Conservation (phyloP, 1,139 yeast species). For the Lodderomyces theae region DNA sequence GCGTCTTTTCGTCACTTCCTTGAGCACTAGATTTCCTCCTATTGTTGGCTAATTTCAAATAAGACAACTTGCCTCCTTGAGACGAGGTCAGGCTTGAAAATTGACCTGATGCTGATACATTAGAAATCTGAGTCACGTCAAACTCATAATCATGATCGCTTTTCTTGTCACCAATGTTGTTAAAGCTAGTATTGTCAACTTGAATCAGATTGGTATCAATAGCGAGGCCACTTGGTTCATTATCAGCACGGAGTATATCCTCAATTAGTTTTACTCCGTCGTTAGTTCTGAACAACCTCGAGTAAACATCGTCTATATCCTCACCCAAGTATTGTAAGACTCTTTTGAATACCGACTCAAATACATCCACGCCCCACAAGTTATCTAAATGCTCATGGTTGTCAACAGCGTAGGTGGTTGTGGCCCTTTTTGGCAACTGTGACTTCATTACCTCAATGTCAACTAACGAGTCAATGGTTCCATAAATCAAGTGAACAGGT, state of each 20-base stretch:
- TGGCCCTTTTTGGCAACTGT: constrained; percentile 43
- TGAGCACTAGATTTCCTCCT: neutral
- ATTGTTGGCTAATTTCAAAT: neutral
- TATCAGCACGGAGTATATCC: constrained; percentile 9
- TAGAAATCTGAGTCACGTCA: neutral
- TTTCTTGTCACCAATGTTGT: neutral
- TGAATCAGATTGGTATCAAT: constrained; percentile 1
- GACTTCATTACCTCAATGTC: constrained; percentile 71
- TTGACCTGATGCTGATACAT: neutral
- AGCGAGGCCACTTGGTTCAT: neutral
- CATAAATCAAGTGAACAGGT: constrained; percentile 77
- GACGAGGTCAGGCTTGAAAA: neutral
- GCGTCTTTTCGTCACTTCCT: neutral
- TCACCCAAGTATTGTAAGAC: constrained; percentile 44
- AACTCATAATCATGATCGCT: neutral
- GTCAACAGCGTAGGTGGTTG: constrained; percentile 47
- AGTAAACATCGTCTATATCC: constrained; percentile 14
- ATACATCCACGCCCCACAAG: constrained; percentile 79
- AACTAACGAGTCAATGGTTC: constrained; percentile 76
- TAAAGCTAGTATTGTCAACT: neutral
- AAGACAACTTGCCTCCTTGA: neutral
- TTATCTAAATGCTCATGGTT: constrained; percentile 86
- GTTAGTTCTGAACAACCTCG: constrained; percentile 9
- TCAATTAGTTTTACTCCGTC: constrained; percentile 12
- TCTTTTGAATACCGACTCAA: constrained; percentile 40